These are phyloP conservation scores for Trichophyton verrucosum DNA, from an alignment of 2,329 filamentous ascomycete genomes.

Conservation along the genomic window DNA sequence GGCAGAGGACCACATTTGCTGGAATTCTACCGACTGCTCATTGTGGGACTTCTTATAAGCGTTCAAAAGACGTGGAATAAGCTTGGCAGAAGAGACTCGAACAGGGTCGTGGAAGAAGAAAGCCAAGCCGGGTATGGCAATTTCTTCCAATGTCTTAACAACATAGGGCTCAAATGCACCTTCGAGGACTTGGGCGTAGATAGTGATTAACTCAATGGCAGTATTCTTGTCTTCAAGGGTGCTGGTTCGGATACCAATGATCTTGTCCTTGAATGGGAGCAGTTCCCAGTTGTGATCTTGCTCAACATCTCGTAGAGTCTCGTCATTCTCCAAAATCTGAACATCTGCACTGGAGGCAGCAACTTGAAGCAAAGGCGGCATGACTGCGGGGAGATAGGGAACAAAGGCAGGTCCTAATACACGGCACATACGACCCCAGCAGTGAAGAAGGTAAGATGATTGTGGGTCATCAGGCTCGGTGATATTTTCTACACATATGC, in stretches of 20 bases:
- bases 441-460: constrained; percentile 93
- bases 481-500: constrained; percentile 45
- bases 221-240: constrained; percentile 98
- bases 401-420: constrained; percentile 84
- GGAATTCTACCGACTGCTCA: constrained; percentile 62
- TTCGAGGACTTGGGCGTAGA: constrained; percentile 94
- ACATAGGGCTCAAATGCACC: constrained; percentile 86
- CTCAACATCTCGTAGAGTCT: constrained; percentile 82
- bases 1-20: constrained; percentile 70
- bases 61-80: constrained; percentile 83
- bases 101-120: constrained; percentile 99
- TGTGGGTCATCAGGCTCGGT: constrained; percentile 89
- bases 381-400: constrained; percentile 82
- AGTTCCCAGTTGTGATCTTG: constrained; percentile 97
- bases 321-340: constrained; percentile 87
- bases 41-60: constrained; percentile 91
- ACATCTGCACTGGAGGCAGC: constrained; percentile 95
- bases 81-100: constrained; percentile 84
- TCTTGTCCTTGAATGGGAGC: constrained; percentile 91
- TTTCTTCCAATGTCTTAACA: constrained; percentile 87
- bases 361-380: constrained; percentile 82
- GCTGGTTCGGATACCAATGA: constrained; percentile 95
- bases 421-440: constrained; percentile 97
- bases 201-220: constrained; percentile 95
- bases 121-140: constrained; percentile 80